A percentile compares a stretch with the other conserved stretches of the same genome.
These are phyloP conservation scores for Ceratobasidium sp. DNA, from an alignment of 1,284 basidiomycete genomes.

Conservation along the genomic window DNA sequence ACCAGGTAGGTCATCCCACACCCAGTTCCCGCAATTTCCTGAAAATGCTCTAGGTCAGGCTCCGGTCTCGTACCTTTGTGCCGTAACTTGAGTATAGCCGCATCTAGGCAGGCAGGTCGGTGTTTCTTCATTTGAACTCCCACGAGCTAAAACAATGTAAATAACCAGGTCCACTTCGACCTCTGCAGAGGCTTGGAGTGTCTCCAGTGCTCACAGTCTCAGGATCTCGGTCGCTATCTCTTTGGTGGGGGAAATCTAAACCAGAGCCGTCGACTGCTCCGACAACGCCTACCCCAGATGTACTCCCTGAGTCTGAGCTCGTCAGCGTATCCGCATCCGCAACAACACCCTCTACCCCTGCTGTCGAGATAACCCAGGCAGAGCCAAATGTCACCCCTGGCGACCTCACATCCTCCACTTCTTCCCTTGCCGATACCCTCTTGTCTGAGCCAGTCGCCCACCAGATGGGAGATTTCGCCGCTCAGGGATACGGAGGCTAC, in stretches of 20 bases:
- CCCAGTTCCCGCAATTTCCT: background rate
- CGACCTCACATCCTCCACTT: slow-evolving; percentile 17
- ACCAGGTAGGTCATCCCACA: background rate
- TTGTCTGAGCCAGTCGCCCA: slow-evolving; percentile 27
- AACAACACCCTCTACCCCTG: background rate
- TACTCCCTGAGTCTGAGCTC: background rate
- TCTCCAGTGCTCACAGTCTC: background rate
- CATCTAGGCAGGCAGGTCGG: slow-evolving; percentile 22
- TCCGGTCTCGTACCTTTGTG: background rate
- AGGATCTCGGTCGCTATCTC: slow-evolving; percentile 18
- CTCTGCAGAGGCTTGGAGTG: background rate
- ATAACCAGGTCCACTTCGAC: background rate
- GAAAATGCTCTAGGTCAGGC: background rate
- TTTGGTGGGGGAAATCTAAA: slow-evolving; percentile 42
- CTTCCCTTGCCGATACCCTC: slow-evolving; percentile 21
- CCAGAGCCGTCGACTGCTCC: background rate
- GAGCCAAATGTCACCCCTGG: slow-evolving; percentile 18
- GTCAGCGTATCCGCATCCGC: background rate
- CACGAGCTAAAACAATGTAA: slow-evolving; percentile 4
- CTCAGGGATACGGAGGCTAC: slow-evolving; percentile 77
- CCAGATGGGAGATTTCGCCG: slow-evolving; percentile 75
- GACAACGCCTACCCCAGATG: background rate
- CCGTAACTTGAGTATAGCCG: slow-evolving; percentile 24
- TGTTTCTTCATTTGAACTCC: background rate
- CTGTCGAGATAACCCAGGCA: slow-evolving; percentile 23